Conservation (phyloP, 257 asterid species). For the Primulina eburnea region DNA sequence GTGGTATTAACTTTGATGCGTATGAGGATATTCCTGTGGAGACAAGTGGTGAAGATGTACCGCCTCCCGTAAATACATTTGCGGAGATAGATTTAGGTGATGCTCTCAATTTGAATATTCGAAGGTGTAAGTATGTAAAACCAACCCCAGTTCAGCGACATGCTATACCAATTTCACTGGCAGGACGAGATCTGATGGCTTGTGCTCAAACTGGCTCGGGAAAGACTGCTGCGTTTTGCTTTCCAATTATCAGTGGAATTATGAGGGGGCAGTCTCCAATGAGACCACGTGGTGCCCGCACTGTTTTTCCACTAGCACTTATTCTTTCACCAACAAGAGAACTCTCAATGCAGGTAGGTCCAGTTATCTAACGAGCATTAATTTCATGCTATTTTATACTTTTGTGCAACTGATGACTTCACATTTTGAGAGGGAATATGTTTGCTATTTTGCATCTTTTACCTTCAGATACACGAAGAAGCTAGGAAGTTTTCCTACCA, state of each 20-base stretch:
- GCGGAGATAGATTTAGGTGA: slow-evolving; percentile 87
- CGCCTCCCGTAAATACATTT: slow-evolving; percentile 77
- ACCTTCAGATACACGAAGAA: slow-evolving; percentile 72
- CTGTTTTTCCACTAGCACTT: slow-evolving; percentile 75
- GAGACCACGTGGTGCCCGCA: slow-evolving; percentile 70
- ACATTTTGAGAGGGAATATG: no score
- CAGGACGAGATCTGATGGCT: slow-evolving; percentile 85
- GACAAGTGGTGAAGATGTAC: slow-evolving; percentile 80
- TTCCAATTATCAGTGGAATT: slow-evolving; percentile 83
- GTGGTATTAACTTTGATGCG: slow-evolving; percentile 83
- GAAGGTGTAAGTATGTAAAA: slow-evolving; percentile 80
- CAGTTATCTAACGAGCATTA: slow-evolving; percentile 5
- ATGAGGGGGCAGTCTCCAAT: slow-evolving; percentile 51
- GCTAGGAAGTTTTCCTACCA: slow-evolving; percentile 71
- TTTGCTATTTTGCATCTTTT: not conserved
- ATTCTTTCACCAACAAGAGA: slow-evolving; percentile 87
- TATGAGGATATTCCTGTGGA: slow-evolving; percentile 93
- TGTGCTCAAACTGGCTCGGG: slow-evolving; percentile 96
- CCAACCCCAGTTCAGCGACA: slow-evolving; percentile 90
- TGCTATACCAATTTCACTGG: slow-evolving; percentile 75
- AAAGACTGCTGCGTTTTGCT: slow-evolving; percentile 90
- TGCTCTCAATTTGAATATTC: slow-evolving; percentile 65
- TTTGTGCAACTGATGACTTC: not conserved
- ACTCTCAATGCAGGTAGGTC: slow-evolving; percentile 74
- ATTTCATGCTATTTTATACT: not conserved